These are phyloP conservation scores for Didymella exigua DNA, from an alignment of 2,329 filamentous ascomycete species.

Conservation along the genomic window DNA sequence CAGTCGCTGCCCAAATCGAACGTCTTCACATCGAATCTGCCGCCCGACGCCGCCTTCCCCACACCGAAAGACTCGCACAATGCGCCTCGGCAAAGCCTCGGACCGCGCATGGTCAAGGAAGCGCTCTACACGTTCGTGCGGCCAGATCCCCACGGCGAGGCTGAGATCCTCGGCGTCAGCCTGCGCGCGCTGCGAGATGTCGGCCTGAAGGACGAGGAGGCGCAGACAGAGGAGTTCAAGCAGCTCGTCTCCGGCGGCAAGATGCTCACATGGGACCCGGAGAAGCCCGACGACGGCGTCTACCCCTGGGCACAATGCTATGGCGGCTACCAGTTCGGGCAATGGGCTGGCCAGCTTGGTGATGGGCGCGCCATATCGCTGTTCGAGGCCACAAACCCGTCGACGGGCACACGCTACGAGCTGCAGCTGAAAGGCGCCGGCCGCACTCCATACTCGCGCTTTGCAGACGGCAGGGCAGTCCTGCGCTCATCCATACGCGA, in stretches of 20 bases:
- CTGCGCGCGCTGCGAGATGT: constrained; percentile 78
- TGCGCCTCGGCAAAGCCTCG: constrained; percentile 76
- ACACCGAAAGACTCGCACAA: constrained; percentile 82
- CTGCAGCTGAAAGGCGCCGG: constrained; percentile 94
- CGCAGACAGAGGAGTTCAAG: constrained; percentile 74
- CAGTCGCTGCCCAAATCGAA: constrained; percentile 67
- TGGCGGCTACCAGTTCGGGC: constrained; percentile 73
- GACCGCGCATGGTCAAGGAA: constrained; percentile 80
- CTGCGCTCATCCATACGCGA: constrained; percentile 91
- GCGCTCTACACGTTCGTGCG: constrained; percentile 91
- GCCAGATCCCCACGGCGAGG: constrained; percentile 72
- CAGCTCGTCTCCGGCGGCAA: constrained; percentile 81
- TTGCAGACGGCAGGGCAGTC: constrained; percentile 94
- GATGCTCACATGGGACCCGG: constrained; percentile 77
- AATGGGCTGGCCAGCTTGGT: constrained; percentile 94
- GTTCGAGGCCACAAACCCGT: constrained; percentile 83
- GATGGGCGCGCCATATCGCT: constrained; percentile 94
- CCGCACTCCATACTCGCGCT: constrained; percentile 90
- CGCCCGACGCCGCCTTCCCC: constrained; percentile 77
- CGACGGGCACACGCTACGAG: constrained; percentile 77
- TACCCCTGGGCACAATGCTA: constrained; percentile 99
- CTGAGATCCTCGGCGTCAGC: constrained; percentile 83
- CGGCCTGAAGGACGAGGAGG: constrained; percentile 73
- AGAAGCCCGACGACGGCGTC: constrained; percentile 59
- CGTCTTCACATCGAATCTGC: constrained; percentile 69